Percentiles rank a stretch among this genome's conserved stretches.
Evolutionary conservation across 75 land plant species (phyloP).

Genomic region (Pinus tabuliformis): DNA sequence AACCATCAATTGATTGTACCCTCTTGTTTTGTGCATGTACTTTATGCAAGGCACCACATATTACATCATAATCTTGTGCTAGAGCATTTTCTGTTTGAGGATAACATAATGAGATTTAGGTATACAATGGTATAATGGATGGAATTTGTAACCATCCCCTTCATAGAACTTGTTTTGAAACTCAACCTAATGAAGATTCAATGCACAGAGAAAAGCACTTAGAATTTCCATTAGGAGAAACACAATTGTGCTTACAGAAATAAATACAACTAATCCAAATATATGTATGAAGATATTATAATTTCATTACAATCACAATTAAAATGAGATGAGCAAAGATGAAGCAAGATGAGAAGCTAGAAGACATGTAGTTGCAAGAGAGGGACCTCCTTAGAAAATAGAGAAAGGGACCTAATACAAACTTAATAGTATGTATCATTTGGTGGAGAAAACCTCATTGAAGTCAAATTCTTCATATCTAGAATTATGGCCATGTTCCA

Average conservation of each 20-base stretch:
- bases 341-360: neutral
- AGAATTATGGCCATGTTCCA: slow-evolving; percentile 67
- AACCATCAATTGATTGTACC: neutral
- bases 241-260: slow-evolving; percentile 76
- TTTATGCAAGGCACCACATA: too few relatives aligned
- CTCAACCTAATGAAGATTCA: slow-evolving; percentile 96
- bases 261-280: slow-evolving; percentile 69
- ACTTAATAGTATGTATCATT: slow-evolving; percentile 97
- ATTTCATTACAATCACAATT: slow-evolving; percentile 29
- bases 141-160: slow-evolving; percentile 91
- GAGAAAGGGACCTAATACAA: slow-evolving; percentile 81
- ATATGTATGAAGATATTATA: slow-evolving; percentile 63
- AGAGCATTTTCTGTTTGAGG: too few relatives aligned
- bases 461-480: slow-evolving; percentile 92
- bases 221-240: slow-evolving; percentile 89
- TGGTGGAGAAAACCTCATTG: slow-evolving; percentile 93
- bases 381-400: too few relatives aligned
- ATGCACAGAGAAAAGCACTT: slow-evolving; percentile 89
- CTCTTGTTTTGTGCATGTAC: too few relatives aligned
- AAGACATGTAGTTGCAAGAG: too few relatives aligned
- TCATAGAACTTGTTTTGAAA: slow-evolving; percentile 83
- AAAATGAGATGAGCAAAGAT: neutral
- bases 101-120: too few relatives aligned
- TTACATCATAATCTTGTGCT: too few relatives aligned
- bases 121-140: too few relatives aligned